A percentile compares a stretch with the other conserved stretches of the same genome.
These are phyloP conservation scores for Podaxis sp. DNA, from an alignment of 768 basidiomycete genomes.

Conservation along the genomic window DNA sequence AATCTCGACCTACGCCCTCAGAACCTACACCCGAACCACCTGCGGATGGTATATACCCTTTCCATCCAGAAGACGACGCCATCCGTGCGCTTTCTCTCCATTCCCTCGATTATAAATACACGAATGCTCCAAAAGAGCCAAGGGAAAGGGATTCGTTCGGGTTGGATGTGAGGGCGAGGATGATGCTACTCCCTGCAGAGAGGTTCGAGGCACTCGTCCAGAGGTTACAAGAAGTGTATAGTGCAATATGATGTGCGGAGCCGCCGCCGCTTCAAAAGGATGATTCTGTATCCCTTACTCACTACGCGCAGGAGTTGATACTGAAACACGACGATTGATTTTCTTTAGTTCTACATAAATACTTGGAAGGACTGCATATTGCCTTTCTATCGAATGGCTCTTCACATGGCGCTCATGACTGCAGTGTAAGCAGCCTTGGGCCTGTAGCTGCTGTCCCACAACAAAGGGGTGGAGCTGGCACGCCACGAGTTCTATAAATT, in stretches of 20 bases:
- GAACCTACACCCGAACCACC: constrained; percentile 25
- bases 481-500: constrained; percentile 28
- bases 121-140: constrained; percentile 42
- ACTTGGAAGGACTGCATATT: neutral
- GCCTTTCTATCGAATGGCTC: neutral
- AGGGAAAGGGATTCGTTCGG: constrained; percentile 71
- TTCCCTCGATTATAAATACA: constrained; percentile 51
- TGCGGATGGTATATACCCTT: constrained; percentile 61
- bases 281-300: neutral
- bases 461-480: constrained; percentile 23
- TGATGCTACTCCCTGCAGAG: constrained; percentile 56
- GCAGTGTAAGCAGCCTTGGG: constrained; percentile 29
- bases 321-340: constrained; percentile 1
- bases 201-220: constrained; percentile 5
- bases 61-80: constrained; percentile 85
- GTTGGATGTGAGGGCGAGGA: constrained; percentile 65
- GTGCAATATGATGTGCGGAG: neutral
- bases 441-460: constrained; percentile 28
- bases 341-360: neutral
- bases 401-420: constrained; percentile 20
- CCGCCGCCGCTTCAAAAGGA: neutral
- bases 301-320: neutral
- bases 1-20: constrained; percentile 19
- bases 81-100: constrained; percentile 60
- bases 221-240: constrained; percentile 12